Conservation (phyloP, 768 basidiomycete genomes). For the Phanerochaete carnosa region DNA sequence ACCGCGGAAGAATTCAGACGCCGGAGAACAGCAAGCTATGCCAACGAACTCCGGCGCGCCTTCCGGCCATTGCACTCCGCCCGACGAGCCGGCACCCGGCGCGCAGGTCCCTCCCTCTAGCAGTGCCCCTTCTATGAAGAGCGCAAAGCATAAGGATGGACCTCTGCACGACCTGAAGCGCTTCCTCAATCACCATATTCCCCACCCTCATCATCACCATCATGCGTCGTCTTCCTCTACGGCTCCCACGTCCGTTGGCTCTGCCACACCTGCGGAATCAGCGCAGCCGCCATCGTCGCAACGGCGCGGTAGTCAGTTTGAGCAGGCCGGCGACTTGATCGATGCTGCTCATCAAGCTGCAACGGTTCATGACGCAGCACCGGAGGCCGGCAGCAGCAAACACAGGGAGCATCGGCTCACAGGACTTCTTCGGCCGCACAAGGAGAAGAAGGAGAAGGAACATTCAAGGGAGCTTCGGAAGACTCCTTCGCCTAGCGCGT, state of each 20-base stretch:
- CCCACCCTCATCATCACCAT: conserved; percentile 30
- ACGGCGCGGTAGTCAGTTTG: conserved; percentile 31
- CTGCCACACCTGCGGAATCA: conserved; percentile 30
- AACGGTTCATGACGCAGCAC: conserved; percentile 17
- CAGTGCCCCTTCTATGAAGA: conserved; percentile 16
- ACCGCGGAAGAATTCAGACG: conserved; percentile 12
- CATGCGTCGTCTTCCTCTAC: conserved; percentile 20
- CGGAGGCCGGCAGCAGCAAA: conserved; percentile 12
- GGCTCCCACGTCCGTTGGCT: conserved; percentile 20
- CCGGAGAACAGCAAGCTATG: neutral
- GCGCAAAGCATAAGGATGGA: conserved; percentile 47
- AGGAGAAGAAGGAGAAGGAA: conserved; percentile 20
- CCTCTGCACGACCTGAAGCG: conserved; percentile 92
- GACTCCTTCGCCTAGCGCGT: conserved; percentile 27
- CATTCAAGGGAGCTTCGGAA: conserved; percentile 20
- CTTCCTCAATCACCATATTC: conserved; percentile 91
- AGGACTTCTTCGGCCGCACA: conserved; percentile 32
- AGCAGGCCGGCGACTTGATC: conserved; percentile 29
- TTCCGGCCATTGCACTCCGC: conserved; percentile 1
- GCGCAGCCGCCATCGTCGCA: conserved; percentile 34
- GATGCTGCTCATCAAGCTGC: conserved; percentile 24
- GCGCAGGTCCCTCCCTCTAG: neutral
- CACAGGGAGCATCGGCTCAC: conserved; percentile 28
- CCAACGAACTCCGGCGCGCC: neutral
- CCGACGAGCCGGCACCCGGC: conserved; percentile 1